Evolutionary conservation across 2,329 filamentous ascomycete genomes (phyloP), one percentile per base, ranked within the genome.

Genomic region (Bipolaris zeicola): DNA sequence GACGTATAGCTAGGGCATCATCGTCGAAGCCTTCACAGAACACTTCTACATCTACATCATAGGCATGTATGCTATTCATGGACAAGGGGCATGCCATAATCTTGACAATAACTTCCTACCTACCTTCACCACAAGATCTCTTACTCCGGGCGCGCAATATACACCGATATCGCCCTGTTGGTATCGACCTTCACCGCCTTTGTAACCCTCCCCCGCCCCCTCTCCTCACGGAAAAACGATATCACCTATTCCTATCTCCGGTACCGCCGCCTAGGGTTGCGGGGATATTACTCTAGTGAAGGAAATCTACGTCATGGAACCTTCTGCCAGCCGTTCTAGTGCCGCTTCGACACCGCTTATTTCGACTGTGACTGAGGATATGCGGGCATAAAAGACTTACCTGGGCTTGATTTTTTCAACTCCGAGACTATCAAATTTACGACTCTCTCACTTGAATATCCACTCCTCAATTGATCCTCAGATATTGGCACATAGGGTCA

Each of bases 381-480:
- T 53, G 22, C 34, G 33, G 50, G 10, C 28, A 4, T 34, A 43
- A 28, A 48, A 31, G 34, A 14, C 5, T 16, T 34, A 8, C 11
- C 31, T 26, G n/a, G 39, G 13, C 39, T 4, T 31, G 3, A 10
- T 13, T 31, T 31, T 4, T 31, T 3, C 28, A 31, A 31, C 28
- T 31, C 10, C 10, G 10, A 10, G 28, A 31, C 10, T 31, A 31
- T 13, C 28, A 31, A 28, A 28, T 5, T 10, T 13, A 52, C 31
- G 6, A 14, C 50, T 50, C 52, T 52, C 53, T 62, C 51, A 62
- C 50, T 41, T 51, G 37, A 49, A 33, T 33, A 42, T 52, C 24
- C 3, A 50, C 16, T 44, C 48, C n/a, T 37, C 38, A 31, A 39
- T 38, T 22, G 18, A 16, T 18, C 42, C 18, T 13, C 42, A 31